Percentiles rank a stretch among this genome's conserved stretches.
Evolutionary conservation across 139 green algal species (phyloP).

Genomic region (Ettlia oleoabundans): DNA sequence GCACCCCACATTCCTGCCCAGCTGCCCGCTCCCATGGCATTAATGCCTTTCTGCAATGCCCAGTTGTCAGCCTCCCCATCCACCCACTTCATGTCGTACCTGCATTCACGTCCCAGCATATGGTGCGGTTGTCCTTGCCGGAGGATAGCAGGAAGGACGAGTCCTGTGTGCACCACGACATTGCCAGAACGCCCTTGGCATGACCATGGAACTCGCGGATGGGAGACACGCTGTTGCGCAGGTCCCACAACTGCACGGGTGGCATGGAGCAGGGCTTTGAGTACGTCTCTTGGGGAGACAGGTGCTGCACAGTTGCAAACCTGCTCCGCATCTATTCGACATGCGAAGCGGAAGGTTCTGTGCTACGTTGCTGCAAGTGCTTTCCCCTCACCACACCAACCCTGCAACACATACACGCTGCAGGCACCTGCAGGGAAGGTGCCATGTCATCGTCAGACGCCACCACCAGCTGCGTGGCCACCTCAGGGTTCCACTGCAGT

Average conservation of each 20-base stretch:
- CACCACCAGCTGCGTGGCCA: slow-evolving; percentile 94
- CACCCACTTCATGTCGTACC: background rate
- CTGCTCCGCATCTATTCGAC: too few relatives aligned
- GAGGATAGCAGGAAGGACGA: slow-evolving; percentile 86
- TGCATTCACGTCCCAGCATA: slow-evolving; percentile 91
- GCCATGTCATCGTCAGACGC: slow-evolving; percentile 91
- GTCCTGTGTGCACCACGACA: slow-evolving; percentile 94
- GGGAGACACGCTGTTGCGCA: slow-evolving; percentile 90
- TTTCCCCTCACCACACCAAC: background rate
- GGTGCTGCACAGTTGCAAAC: too few relatives aligned
- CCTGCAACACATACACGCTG: slow-evolving; percentile 72
- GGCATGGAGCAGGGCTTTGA: slow-evolving; percentile 17
- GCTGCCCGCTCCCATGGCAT: too few relatives aligned
- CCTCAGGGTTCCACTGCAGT: slow-evolving; percentile 94
- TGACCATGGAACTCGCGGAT: slow-evolving; percentile 90
- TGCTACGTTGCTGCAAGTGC: background rate
- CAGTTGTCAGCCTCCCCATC: too few relatives aligned
- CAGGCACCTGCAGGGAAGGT: slow-evolving; percentile 92
- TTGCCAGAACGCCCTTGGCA: slow-evolving; percentile 83
- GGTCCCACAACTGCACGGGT: slow-evolving; percentile 94
- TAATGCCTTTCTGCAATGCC: too few relatives aligned
- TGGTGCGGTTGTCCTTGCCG: slow-evolving; percentile 93
- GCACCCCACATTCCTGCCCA: too few relatives aligned
- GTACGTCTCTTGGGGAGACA: background rate
- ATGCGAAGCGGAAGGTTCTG: background rate